Evolutionary conservation across 2,329 filamentous ascomycete genomes (phyloP).

Genomic region (Aspergillus sp.): DNA sequence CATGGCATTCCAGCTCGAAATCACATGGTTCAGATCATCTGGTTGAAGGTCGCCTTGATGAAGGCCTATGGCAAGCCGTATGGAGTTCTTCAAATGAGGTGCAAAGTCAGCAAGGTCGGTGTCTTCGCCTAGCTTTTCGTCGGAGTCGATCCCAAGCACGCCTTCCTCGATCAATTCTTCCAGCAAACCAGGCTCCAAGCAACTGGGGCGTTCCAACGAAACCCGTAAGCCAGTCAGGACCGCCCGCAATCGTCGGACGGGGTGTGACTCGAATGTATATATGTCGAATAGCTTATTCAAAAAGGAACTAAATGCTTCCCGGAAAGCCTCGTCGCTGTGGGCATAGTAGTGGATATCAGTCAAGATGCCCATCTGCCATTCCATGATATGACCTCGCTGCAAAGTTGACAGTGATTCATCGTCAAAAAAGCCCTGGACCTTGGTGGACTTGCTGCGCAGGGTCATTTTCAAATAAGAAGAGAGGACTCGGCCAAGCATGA

Average conservation of each 20-base stretch:
- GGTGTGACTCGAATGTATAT: slow-evolving; percentile 30
- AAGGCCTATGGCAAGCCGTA: slow-evolving; percentile 35
- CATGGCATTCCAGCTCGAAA: slow-evolving; percentile 41
- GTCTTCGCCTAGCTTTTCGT: slow-evolving; percentile 24
- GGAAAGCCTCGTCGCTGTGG: slow-evolving; percentile 28
- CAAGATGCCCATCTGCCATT: slow-evolving; percentile 40
- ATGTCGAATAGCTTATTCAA: slow-evolving; percentile 33
- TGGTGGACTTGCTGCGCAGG: slow-evolving; percentile 28
- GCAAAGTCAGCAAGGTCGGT: slow-evolving; percentile 23
- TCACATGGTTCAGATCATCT: slow-evolving; percentile 26
- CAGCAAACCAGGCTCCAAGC: slow-evolving; percentile 26
- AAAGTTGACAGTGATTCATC: slow-evolving; percentile 24
- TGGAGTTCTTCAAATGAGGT: slow-evolving; percentile 32
- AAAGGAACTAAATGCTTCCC: slow-evolving; percentile 25
- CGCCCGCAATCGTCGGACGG: slow-evolving; percentile 38
- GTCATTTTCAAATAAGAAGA: slow-evolving; percentile 36
- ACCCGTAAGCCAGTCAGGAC: slow-evolving; percentile 36
- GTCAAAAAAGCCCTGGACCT: slow-evolving; percentile 30
- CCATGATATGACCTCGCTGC: slow-evolving; percentile 31
- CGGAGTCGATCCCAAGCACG: slow-evolving; percentile 14
- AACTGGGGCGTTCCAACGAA: slow-evolving; percentile 30
- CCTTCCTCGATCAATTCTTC: slow-evolving; percentile 29
- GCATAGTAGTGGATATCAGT: slow-evolving; percentile 28
- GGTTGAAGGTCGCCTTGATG: slow-evolving; percentile 30
- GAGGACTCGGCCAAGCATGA: slow-evolving; percentile 39